Percentiles rank a stretch among this genome's conserved stretches.
Evolutionary conservation across 2,329 filamentous ascomycete genomes (phyloP).

Genomic region (Colletotrichum sp.): DNA sequence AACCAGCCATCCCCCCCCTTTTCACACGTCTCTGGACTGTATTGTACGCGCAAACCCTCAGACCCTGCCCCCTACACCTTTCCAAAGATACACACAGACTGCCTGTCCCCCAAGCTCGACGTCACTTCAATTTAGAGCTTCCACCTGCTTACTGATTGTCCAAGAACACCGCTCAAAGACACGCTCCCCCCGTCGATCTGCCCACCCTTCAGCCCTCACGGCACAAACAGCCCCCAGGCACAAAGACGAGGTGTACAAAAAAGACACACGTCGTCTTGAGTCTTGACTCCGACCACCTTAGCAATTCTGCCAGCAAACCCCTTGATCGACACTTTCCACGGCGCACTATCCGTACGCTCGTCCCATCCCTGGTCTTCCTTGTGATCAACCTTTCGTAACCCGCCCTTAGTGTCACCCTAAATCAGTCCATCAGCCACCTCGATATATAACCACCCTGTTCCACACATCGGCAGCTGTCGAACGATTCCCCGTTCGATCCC

Average conservation of each 20-base stretch:
- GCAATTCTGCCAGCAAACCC: constrained; percentile 11
- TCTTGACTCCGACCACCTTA: constrained; percentile 1
- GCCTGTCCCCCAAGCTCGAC: constrained; percentile 4
- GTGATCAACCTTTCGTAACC: constrained; percentile 14
- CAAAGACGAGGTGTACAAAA: constrained; percentile 2
- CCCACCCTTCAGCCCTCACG: neutral
- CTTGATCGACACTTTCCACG: constrained; percentile 20
- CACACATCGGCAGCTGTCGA: constrained; percentile 7
- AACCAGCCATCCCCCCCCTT: neutral
- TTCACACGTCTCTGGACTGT: neutral
- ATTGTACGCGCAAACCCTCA: constrained; percentile 5
- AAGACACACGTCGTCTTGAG: neutral
- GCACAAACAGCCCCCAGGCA: constrained; percentile 1
- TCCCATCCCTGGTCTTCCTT: constrained; percentile 17
- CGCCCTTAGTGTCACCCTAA: constrained; percentile 16
- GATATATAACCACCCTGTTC: constrained; percentile 18
- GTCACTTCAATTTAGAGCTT: constrained; percentile 19
- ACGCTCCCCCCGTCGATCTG: constrained; percentile 11
- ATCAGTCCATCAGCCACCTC: constrained; percentile 19
- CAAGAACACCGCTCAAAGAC: constrained; percentile 6
- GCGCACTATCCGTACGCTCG: constrained; percentile 12
- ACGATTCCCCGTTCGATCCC: constrained; percentile 21
- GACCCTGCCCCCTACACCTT: neutral
- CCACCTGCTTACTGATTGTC: constrained; percentile 6
- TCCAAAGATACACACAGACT: neutral